Evolutionary conservation across 169 alveolate species (phyloP).

Genomic region (Babesia bovis): DNA sequence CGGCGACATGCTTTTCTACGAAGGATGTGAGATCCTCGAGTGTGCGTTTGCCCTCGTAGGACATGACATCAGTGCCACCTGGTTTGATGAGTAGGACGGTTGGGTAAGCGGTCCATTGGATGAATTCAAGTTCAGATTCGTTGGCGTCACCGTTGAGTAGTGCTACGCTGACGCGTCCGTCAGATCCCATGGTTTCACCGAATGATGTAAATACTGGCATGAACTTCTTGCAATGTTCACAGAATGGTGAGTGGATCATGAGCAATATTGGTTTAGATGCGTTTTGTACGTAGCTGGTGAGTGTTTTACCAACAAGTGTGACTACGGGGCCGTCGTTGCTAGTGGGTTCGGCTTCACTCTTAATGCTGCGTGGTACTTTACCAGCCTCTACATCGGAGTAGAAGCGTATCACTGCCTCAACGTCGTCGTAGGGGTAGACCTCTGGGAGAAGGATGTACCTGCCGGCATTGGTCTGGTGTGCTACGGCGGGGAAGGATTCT

Average conservation of each 20-base stretch:
- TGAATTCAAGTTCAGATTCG: conserved; percentile 73
- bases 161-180: conserved; percentile 71
- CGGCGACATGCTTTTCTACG: conserved; percentile 56
- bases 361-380: conserved; percentile 63
- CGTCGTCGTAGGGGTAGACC: conserved; percentile 45
- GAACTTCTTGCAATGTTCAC: conserved; percentile 79
- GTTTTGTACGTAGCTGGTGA: conserved; percentile 61
- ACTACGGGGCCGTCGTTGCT: conserved; percentile 68
- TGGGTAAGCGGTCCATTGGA: conserved; percentile 79
- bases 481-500: conserved; percentile 73
- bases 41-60: conserved; percentile 76
- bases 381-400: conserved; percentile 77
- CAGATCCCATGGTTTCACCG: conserved; percentile 65
- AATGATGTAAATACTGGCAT: conserved; percentile 72
- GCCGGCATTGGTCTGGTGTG: conserved; percentile 73
- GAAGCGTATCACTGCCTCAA: conserved; percentile 62
- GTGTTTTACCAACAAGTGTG: conserved; percentile 75
- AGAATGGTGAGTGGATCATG: conserved; percentile 78
- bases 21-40: conserved; percentile 70
- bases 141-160: conserved; percentile 77
- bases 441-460: conserved; percentile 66
- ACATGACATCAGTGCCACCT: conserved; percentile 64
- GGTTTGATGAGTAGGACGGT: conserved; percentile 75
- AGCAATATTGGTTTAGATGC: conserved; percentile 68
- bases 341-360: conserved; percentile 77